phyloP scores from a whole-genome alignment of 139 green algal species.

The Medakamo hakoo region DNA sequence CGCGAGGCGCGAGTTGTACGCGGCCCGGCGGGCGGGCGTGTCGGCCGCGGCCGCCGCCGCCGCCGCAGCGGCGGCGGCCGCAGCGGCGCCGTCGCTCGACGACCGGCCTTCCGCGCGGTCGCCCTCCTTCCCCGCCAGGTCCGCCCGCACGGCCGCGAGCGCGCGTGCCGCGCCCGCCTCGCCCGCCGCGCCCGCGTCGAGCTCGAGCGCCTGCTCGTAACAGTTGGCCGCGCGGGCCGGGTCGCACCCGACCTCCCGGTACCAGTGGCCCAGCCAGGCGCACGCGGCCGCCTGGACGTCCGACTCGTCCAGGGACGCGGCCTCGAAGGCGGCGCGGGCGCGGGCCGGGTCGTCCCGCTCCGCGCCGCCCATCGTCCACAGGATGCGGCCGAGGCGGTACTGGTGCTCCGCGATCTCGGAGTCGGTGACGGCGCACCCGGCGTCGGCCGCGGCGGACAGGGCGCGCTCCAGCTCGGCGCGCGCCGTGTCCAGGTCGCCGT shows the following conservation, averaged over 20 bases:
- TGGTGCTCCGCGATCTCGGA: slow-evolving; percentile 32
- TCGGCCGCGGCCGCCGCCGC: too few species aligned
- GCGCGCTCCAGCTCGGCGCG: slow-evolving; percentile 23
- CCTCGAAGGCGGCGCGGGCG: slow-evolving; percentile 13
- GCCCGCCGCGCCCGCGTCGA: background rate
- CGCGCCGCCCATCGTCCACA: slow-evolving; percentile 28
- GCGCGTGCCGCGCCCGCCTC: background rate
- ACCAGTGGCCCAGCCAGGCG: slow-evolving; percentile 41
- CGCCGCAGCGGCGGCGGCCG: background rate
- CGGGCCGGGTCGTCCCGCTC: slow-evolving; percentile 5
- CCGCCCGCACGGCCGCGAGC: background rate
- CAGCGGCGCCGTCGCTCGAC: too few species aligned
- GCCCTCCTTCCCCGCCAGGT: background rate
- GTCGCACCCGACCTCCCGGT: slow-evolving; percentile 25
- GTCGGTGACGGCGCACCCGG: slow-evolving; percentile 20
- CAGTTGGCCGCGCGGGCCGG: slow-evolving; percentile 26
- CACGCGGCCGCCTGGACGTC: slow-evolving; percentile 18
- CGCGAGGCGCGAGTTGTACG: background rate
- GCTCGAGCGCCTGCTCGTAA: slow-evolving; percentile 23
- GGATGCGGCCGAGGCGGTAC: slow-evolving; percentile 33
- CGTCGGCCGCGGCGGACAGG: slow-evolving; percentile 8
- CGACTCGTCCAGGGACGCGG: slow-evolving; percentile 9
- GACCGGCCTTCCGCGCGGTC: background rate
- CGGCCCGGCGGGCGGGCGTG: too few species aligned
- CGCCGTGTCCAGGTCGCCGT: slow-evolving; percentile 23